phyloP scores from a whole-genome alignment of 2,329 filamentous ascomycete species.

The Talaromyces sp. region DNA sequence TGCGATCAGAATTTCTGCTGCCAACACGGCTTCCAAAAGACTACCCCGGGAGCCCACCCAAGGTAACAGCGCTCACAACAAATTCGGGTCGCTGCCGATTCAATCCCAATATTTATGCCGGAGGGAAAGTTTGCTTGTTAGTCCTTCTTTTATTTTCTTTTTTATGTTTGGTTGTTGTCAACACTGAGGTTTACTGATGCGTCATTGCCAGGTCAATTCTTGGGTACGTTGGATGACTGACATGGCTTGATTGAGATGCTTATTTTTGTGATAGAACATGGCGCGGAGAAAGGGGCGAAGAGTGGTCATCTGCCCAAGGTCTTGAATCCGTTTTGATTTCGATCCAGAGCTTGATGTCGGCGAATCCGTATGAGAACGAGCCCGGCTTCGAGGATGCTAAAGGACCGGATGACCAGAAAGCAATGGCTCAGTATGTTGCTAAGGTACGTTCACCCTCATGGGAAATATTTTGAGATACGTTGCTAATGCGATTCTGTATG shows the following conservation, averaged over 20 bases:
- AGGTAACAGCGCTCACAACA: slow-evolving; percentile 69
- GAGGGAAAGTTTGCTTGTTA: slow-evolving; percentile 86
- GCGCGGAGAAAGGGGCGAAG: slow-evolving; percentile 81
- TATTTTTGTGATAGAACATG: slow-evolving; percentile 63
- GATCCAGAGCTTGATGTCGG: slow-evolving; percentile 92
- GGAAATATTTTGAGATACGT: background rate
- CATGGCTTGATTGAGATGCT: slow-evolving; percentile 13
- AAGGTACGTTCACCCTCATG: slow-evolving; percentile 55
- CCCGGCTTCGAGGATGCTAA: slow-evolving; percentile 82
- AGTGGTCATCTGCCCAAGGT: slow-evolving; percentile 95
- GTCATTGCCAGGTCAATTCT: slow-evolving; percentile 64
- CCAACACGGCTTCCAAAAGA: slow-evolving; percentile 49
- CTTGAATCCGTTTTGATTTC: slow-evolving; percentile 91
- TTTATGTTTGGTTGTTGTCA: background rate
- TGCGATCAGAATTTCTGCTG: background rate
- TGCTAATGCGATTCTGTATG: background rate
- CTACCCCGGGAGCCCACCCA: slow-evolving; percentile 66
- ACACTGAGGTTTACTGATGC: background rate
- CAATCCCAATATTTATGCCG: slow-evolving; percentile 94
- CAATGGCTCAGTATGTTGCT: slow-evolving; percentile 68
- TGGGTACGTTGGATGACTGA: slow-evolving; percentile 52
- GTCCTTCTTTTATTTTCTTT: slow-evolving; percentile 34
- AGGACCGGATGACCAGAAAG: slow-evolving; percentile 62
- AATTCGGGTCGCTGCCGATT: slow-evolving; percentile 85
- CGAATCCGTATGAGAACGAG: slow-evolving; percentile 93